phyloP scores from a whole-genome alignment of 371 early-diverging fungal genomes.

The Chytridium lagenaria region DNA sequence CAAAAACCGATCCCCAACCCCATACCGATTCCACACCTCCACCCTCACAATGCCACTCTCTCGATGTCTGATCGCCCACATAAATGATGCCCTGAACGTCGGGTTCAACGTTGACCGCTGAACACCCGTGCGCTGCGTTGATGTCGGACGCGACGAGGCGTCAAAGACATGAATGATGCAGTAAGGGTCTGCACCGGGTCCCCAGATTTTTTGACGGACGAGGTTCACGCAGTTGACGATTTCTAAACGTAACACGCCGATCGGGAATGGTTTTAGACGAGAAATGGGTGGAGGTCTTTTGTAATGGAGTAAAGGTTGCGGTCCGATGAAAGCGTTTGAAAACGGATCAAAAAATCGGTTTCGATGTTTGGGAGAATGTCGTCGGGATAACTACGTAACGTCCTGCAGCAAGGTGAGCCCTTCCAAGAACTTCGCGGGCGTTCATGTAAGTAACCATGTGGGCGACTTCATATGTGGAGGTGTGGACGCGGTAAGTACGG shows the following conservation, averaged over 20 bases:
- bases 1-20: conserved; percentile 27
- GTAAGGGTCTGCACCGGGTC: conserved; percentile 26
- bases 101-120: conserved; percentile 19
- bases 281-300: conserved; percentile 20
- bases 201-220: conserved; percentile 19
- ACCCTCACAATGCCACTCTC: conserved; percentile 24
- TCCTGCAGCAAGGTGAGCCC: conserved; percentile 36
- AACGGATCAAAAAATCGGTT: conserved; percentile 44
- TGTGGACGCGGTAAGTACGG: conserved; percentile 50
- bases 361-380: conserved; percentile 44
- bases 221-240: conserved; percentile 25
- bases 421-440: conserved; percentile 46
- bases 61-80: conserved; percentile 33
- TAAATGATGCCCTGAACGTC: conserved; percentile 23
- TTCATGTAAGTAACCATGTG: conserved; percentile 48
- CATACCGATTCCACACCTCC: conserved; percentile 34
- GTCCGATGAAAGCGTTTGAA: neutral
- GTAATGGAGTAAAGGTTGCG: conserved; percentile 5
- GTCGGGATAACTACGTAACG: conserved; percentile 53
- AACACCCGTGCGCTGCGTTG: neutral
- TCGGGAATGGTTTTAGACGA: conserved; percentile 24
- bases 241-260: conserved; percentile 35
- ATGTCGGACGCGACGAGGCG: neutral
- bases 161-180: conserved; percentile 18
- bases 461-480: conserved; percentile 41